A percentile compares a stretch with the other conserved stretches of the same genome.
phyloP scores from a whole-genome alignment of 2,329 filamentous ascomycete genomes.

The Blastomyces gilchristii region DNA sequence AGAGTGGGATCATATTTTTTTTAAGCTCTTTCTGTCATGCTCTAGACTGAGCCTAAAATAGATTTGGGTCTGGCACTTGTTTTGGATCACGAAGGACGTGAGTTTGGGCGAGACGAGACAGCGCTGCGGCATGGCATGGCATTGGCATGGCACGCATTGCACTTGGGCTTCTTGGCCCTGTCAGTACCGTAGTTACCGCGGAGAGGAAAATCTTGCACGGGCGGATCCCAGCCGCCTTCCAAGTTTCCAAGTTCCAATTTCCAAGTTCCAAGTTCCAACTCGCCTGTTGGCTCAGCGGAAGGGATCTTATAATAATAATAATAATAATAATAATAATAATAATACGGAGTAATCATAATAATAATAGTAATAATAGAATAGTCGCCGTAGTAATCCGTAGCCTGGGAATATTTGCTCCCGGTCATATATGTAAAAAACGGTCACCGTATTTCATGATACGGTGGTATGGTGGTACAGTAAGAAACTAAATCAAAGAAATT shows the following conservation, averaged over 20 bases:
- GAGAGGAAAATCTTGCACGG: not conserved
- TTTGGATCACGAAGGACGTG: not conserved
- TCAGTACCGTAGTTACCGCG: no score
- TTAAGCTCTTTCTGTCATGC: not conserved
- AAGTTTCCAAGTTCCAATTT: no score
- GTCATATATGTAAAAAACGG: not conserved
- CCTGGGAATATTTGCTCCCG: not conserved
- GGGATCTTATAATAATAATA: not conserved
- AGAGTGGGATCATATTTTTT: no score
- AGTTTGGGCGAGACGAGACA: not conserved
- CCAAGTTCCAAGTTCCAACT: not conserved
- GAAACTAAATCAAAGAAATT: no score
- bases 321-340: not conserved
- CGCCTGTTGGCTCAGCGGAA: not conserved
- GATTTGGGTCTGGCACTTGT: constrained; percentile 6
- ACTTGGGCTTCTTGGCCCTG: not conserved
- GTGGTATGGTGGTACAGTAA: no score
- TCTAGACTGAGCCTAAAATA: constrained; percentile 5
- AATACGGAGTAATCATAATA: not conserved
- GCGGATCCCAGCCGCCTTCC: not conserved
- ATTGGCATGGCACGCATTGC: no score
- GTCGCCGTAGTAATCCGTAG: not conserved
- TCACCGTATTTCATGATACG: not conserved
- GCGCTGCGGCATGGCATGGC: not conserved
- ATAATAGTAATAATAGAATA: not conserved